These are phyloP conservation scores for Epichloe coenophiala DNA, from an alignment of 2,329 filamentous ascomycete species.

Conservation along the genomic window DNA sequence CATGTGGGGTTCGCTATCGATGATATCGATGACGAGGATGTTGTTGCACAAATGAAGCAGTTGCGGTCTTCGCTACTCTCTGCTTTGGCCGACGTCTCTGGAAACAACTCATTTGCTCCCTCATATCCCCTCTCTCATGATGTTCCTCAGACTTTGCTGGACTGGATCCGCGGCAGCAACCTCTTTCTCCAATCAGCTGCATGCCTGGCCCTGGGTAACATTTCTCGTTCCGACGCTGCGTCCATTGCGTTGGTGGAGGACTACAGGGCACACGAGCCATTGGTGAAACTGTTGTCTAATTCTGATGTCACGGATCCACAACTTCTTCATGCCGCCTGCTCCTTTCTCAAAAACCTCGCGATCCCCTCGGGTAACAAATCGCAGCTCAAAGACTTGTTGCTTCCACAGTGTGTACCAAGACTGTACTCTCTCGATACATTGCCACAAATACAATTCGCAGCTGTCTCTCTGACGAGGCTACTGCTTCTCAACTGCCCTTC, in stretches of 20 bases:
- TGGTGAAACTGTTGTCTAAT: constrained; percentile 32
- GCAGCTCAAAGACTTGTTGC: constrained; percentile 34
- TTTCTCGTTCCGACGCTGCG: constrained; percentile 43
- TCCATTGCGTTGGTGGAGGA: constrained; percentile 35
- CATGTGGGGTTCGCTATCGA: constrained; percentile 27
- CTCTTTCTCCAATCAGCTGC: constrained; percentile 39
- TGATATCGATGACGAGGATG: constrained; percentile 32
- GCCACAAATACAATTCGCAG: constrained; percentile 45
- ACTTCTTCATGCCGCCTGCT: constrained; percentile 42
- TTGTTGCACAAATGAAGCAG: constrained; percentile 29
- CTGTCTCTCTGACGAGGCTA: constrained; percentile 43
- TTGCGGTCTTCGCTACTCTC: constrained; percentile 37
- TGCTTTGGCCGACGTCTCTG: constrained; percentile 38
- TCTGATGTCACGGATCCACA: constrained; percentile 30
- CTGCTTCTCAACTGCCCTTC: constrained; percentile 37
- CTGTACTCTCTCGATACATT: constrained; percentile 38
- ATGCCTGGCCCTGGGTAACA: constrained; percentile 47
- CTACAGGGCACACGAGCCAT: constrained; percentile 26
- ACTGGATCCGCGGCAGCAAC: constrained; percentile 32
- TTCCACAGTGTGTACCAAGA: constrained; percentile 32
- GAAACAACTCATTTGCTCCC: constrained; percentile 30
- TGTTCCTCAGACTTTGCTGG: constrained; percentile 27
- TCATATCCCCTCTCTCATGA: constrained; percentile 28
- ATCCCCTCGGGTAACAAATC: constrained; percentile 43
- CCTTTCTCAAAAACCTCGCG: constrained; percentile 52